Evolutionary conservation across 345 rosid genomes (phyloP), one percentile per base, ranked within the genome.

Genomic region (Sisymbrium altissimum): DNA sequence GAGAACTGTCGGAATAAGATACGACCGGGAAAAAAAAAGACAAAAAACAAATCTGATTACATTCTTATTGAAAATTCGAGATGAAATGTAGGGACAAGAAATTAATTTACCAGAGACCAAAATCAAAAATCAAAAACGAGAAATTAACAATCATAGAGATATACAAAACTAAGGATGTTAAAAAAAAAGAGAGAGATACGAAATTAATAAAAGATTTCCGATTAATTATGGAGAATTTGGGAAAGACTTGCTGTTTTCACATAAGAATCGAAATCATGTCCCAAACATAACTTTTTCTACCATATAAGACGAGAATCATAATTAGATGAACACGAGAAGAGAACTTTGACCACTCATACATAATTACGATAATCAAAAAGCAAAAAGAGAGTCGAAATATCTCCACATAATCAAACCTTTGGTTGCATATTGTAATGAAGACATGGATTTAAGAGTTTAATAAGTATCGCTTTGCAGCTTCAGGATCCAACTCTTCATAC

Each of bases 401-500:
- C 79, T 59, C 63, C 43, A 38, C 61, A 44, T 59, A 7, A 67
- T 41, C 48, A 60, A 52, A 68, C 64, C 45, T 40, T 68, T 41
- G 69, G 48, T 30, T 52, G 39, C 64, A 52, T 25, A 52, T 62
- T 30, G 53, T 64, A 56, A 29, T 19, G 45, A 55, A 40, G 68
- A 77, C 59, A 25, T 12, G 8, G n/a, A 5, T 49, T 45, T 48
- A 79, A 39, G 70, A 66, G 35, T 74, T 74, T 19, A 60, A 23
- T 32, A 79, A 56, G 63, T 69, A 72, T 35, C 58, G 60, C 59
- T 74, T 70, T 49, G 96, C 94, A 70, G 89, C 87, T 73, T 89
- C 88, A 72, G 67, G 72, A 70, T 79, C 83, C 78, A 93, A 71
- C 45, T 79, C 96, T 80, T 90, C 86, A 17, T 82, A 78, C 46